Evolutionary conservation across 768 basidiomycete genomes (phyloP).

Genomic region (Podaxis sp.): DNA sequence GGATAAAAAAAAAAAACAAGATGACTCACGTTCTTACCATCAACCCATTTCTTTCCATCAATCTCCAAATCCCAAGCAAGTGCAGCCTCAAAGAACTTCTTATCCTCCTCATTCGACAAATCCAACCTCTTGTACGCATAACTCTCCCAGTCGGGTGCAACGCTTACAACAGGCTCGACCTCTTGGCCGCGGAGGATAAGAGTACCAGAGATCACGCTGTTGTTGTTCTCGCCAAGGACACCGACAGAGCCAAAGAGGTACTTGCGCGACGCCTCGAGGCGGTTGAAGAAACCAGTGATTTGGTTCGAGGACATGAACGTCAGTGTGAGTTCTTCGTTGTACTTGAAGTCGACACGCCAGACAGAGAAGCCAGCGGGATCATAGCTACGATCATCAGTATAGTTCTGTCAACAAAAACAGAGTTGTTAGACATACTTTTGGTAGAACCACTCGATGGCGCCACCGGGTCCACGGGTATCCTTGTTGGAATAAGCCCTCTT

Average conservation of each 20-base stretch:
- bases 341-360: slow-evolving; percentile 96
- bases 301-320: slow-evolving; percentile 95
- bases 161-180: slow-evolving; percentile 61
- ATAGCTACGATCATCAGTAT: slow-evolving; percentile 44
- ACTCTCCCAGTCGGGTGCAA: slow-evolving; percentile 89
- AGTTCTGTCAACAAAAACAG: background rate
- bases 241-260: slow-evolving; percentile 93
- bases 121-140: slow-evolving; percentile 81
- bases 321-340: slow-evolving; percentile 88
- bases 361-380: slow-evolving; percentile 86
- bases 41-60: slow-evolving; percentile 86
- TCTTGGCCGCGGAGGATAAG: slow-evolving; percentile 84
- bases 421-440: slow-evolving; percentile 57
- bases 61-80: slow-evolving; percentile 92
- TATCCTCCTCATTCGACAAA: slow-evolving; percentile 66
- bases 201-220: slow-evolving; percentile 77
- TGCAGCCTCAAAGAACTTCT: slow-evolving; percentile 88
- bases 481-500: slow-evolving; percentile 97
- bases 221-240: slow-evolving; percentile 78
- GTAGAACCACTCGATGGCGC: slow-evolving; percentile 95
- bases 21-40: slow-evolving; percentile 80
- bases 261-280: slow-evolving; percentile 94
- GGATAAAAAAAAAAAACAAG: background rate
- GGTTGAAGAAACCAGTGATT: slow-evolving; percentile 95
- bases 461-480: slow-evolving; percentile 83